phyloP scores from a whole-genome alignment of 2,329 filamentous ascomycete species.

The Fusarium pseudograminearum region DNA sequence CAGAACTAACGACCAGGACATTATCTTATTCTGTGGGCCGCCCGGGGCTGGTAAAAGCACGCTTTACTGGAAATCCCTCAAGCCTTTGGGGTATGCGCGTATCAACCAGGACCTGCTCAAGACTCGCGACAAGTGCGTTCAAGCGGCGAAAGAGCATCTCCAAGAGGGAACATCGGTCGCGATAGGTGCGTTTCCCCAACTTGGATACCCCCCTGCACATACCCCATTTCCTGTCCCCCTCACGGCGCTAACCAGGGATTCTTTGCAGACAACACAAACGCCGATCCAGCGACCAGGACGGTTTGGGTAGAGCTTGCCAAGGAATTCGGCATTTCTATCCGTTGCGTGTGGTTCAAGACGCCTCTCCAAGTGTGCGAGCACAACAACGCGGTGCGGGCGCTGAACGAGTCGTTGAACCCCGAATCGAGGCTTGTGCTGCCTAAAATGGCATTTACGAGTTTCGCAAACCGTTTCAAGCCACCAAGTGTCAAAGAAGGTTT shows the following conservation, averaged over 20 bases:
- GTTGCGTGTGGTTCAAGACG: slow-evolving; percentile 88
- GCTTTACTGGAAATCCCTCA: slow-evolving; percentile 83
- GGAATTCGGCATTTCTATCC: slow-evolving; percentile 77
- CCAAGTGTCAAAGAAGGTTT: slow-evolving; percentile 85
- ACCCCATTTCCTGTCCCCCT: slow-evolving; percentile 33
- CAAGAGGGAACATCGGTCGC: slow-evolving; percentile 75
- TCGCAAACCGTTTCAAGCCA: slow-evolving; percentile 76
- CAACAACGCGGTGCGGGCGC: slow-evolving; percentile 85
- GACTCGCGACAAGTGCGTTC: slow-evolving; percentile 76
- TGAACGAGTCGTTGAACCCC: slow-evolving; percentile 81
- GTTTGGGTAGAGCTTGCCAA: slow-evolving; percentile 82
- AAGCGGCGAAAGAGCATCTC: slow-evolving; percentile 76
- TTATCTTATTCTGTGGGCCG: slow-evolving; percentile 88
- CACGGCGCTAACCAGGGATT: slow-evolving; percentile 30
- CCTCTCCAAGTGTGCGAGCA: slow-evolving; percentile 78
- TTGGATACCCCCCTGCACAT: slow-evolving; percentile 1
- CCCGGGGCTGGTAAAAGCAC: slow-evolving; percentile 94
- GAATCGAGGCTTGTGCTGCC: slow-evolving; percentile 81
- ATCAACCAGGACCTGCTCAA: slow-evolving; percentile 94
- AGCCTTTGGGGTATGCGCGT: slow-evolving; percentile 82
- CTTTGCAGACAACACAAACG: slow-evolving; percentile 89
- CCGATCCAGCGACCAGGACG: slow-evolving; percentile 80
- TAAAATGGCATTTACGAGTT: slow-evolving; percentile 82
- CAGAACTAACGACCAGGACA: slow-evolving; percentile 75
- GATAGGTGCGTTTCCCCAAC: slow-evolving; percentile 71